A percentile compares a stretch with the other conserved stretches of the same genome.
Evolutionary conservation across 441 rosid species (phyloP).

Genomic region (Theobroma grandiflorum): DNA sequence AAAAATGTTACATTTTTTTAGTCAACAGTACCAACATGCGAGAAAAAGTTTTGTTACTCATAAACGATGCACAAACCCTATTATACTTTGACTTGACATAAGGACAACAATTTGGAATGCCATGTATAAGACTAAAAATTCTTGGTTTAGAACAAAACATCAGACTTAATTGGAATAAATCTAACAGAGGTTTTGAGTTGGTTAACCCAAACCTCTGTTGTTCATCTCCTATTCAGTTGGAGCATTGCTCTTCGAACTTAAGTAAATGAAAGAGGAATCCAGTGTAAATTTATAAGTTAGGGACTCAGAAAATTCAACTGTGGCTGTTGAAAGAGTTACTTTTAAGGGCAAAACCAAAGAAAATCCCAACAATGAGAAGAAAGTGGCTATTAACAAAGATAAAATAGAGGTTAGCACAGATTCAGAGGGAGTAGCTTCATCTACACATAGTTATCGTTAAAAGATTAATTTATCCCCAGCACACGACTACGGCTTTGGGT

Average conservation of each 20-base stretch:
- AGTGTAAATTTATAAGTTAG: neutral
- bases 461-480: neutral
- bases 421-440: neutral
- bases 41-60: neutral
- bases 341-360: neutral
- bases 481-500: neutral
- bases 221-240: neutral
- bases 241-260: neutral
- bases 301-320: neutral
- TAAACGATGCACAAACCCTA: neutral
- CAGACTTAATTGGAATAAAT: neutral
- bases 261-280: neutral
- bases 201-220: neutral
- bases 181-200: neutral
- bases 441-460: neutral
- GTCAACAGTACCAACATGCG: neutral
- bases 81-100: neutral
- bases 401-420: neutral
- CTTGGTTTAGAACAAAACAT: neutral
- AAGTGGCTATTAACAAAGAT: neutral
- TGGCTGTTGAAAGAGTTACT: neutral
- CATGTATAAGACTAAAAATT: neutral
- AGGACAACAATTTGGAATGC: neutral
- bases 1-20: constrained; percentile 4
- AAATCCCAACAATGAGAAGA: neutral